Base-by-base conservation (phyloP, 371 early-diverging fungal species). In the Apophysomyces variabilis region DNA sequence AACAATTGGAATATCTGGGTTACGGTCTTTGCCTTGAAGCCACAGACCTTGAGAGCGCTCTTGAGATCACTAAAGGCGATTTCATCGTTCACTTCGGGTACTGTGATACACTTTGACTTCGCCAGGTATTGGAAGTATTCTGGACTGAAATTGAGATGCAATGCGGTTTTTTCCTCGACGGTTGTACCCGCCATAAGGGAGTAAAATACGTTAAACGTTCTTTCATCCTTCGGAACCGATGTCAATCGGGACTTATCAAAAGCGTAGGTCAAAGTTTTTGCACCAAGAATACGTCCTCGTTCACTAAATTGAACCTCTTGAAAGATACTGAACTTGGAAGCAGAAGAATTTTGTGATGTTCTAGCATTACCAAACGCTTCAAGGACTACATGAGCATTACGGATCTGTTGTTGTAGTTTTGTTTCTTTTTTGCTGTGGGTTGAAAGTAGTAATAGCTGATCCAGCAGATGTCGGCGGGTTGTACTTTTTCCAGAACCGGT, bases 201-300 rank as follows among this genome's bases (percentile, higher is more conserved):
- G 71, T 96, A 94, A 69, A 98, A 96, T 38, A 95, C 89, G 73
- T 97, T 92, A 74, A 95, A 98, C 56, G 88, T 93, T 60, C 92
- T 83, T 60, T 94, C 93, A 58, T 86, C 89, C 50, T 86, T 69
- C 35, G 72, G 80, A 12, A 80, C 72, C 38, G 73, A 59, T 38
- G 88, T 87, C 26, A 92, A 85, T 60, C 92, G 84, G 47, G 86
- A 82, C 62, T 90, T 87, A 73, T 96, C 96, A 59, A 96, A 85
- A 45, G 93, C 84, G 73, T 91, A 96, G 14, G 91, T 86, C 57
- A 95, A 80, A 32, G 92, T 72, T 73, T 92, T 94, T 37, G 89
- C 86, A 66, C 96, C 95, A 38, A 87, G 79, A 66, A 97, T 89
- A 36, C 86, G 87, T 36, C 95, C 93, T 38, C 85, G 74, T 58